phyloP scores from a whole-genome alignment of 2,329 filamentous ascomycete genomes.

The Colletotrichum brevisporum region DNA sequence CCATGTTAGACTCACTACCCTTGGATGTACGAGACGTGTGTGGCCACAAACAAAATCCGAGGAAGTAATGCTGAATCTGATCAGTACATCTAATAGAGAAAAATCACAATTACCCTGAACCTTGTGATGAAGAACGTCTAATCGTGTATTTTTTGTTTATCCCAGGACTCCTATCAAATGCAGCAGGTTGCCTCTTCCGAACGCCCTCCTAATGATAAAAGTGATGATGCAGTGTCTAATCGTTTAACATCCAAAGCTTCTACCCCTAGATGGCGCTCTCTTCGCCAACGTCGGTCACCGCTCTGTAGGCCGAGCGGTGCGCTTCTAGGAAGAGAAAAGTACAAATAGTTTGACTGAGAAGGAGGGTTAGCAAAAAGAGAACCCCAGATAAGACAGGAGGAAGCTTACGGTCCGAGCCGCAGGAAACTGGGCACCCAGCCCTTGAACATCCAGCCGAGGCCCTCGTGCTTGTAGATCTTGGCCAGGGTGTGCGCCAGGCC shows the following conservation, averaged over 20 bases:
- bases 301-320: slow-evolving; percentile 83
- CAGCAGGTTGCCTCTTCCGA: slow-evolving; percentile 32
- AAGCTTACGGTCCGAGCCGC: slow-evolving; percentile 72
- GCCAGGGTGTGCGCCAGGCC: slow-evolving; percentile 72
- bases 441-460: slow-evolving; percentile 87
- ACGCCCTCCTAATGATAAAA: slow-evolving; percentile 28
- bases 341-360: slow-evolving; percentile 80
- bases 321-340: slow-evolving; percentile 90
- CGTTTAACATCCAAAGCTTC: slow-evolving; percentile 12
- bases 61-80: no score
- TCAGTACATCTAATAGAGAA: neutral
- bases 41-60: no score
- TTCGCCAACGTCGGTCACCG: slow-evolving; percentile 60
- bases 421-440: slow-evolving; percentile 88
- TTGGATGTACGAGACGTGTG: no score
- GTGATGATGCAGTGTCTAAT: slow-evolving; percentile 30
- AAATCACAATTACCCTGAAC: neutral
- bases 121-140: neutral
- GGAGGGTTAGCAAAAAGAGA: neutral
- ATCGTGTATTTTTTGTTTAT: slow-evolving; percentile 16
- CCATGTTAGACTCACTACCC: no score
- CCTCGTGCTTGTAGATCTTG: slow-evolving; percentile 79
- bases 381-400: slow-evolving; percentile 8
- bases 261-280: slow-evolving; percentile 38
- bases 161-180: slow-evolving; percentile 38